These are phyloP conservation scores for Cavenderia fasciculata DNA, from an alignment of 78 protist species.

Conservation along the genomic window DNA sequence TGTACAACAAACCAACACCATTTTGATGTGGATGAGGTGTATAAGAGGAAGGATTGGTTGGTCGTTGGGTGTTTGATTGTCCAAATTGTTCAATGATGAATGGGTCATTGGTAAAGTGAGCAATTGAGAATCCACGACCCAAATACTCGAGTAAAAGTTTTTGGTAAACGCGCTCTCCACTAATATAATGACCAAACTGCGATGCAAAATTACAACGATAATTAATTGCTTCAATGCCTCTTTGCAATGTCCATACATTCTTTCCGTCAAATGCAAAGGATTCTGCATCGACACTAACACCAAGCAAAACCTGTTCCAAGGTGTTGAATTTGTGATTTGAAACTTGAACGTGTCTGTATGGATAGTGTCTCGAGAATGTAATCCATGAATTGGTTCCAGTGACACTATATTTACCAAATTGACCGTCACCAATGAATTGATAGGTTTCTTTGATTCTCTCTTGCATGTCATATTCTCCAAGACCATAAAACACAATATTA, in stretches of 20 bases:
- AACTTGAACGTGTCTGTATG: conserved; percentile 32
- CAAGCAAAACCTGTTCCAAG: not conserved
- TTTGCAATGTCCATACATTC: conserved; percentile 3
- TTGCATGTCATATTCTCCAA: not conserved
- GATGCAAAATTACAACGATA: conserved; percentile 22
- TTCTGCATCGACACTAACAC: conserved; percentile 35
- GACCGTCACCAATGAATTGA: too few relatives aligned
- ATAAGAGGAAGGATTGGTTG: too few relatives aligned
- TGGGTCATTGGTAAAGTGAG: not conserved
- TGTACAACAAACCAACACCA: too few relatives aligned
- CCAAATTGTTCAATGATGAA: too few relatives aligned
- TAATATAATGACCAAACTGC: not conserved
- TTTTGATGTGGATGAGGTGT: too few relatives aligned
- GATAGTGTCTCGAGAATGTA: conserved; percentile 25
- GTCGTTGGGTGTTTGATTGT: too few relatives aligned
- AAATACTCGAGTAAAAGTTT: conserved; percentile 9
- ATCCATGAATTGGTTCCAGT: too few relatives aligned
- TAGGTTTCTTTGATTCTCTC: not conserved
- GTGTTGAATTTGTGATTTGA: not conserved
- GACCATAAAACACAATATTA: conserved; percentile 11
- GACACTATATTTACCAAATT: too few relatives aligned
- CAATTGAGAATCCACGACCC: conserved; percentile 23
- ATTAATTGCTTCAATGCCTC: conserved; percentile 20
- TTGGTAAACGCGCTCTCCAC: not conserved
- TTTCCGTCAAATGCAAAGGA: conserved; percentile 42